phyloP scores from a whole-genome alignment of 2,329 filamentous ascomycete genomes.

The Bipolaris gigantea region DNA sequence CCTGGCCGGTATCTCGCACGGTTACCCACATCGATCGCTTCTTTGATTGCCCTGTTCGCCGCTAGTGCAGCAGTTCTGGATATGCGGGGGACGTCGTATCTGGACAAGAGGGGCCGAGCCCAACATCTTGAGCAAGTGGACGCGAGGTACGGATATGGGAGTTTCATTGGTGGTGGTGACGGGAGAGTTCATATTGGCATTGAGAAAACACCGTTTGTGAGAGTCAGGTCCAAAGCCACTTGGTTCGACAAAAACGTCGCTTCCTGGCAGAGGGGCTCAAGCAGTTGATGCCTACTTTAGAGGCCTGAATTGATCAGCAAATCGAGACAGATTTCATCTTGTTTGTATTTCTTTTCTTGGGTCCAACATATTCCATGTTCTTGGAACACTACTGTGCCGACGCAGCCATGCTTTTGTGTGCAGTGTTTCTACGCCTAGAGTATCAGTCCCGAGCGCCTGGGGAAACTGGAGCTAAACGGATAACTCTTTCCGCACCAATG shows the following conservation, averaged over 20 bases:
- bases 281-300: neutral
- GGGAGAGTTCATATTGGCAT: constrained; percentile 55
- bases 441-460: neutral
- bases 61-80: constrained; percentile 51
- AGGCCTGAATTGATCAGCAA: neutral
- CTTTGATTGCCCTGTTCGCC: constrained; percentile 53
- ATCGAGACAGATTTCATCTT: neutral
- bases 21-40: constrained; percentile 56
- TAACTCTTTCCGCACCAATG: neutral
- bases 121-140: constrained; percentile 21
- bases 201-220: constrained; percentile 51
- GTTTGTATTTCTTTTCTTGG: neutral
- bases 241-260: constrained; percentile 17
- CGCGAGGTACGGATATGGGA: constrained; percentile 53
- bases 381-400: neutral
- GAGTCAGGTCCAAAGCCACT: constrained; percentile 15
- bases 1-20: constrained; percentile 52
- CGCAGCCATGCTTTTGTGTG: neutral
- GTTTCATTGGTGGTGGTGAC: constrained; percentile 55
- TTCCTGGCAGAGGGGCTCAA: constrained; percentile 11
- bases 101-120: constrained; percentile 22
- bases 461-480: neutral
- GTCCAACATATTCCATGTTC: too few species aligned
- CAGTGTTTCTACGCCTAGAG: neutral
- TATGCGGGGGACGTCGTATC: constrained; percentile 24